Evolutionary conservation across 805 yeast genomes (phyloP).

Genomic region (Candida fluviatilis): DNA sequence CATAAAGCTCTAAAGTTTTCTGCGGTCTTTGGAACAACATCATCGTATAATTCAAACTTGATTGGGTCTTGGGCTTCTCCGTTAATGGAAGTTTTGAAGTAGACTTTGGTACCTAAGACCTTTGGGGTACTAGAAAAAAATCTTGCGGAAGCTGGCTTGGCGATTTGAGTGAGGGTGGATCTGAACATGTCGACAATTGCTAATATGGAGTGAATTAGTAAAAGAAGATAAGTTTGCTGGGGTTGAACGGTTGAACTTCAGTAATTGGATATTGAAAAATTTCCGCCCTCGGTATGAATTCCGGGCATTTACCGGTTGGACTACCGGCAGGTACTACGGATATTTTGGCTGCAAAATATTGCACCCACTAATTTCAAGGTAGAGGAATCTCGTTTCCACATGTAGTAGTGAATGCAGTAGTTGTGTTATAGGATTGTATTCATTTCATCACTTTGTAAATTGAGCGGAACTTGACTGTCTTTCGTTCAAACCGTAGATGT

Average conservation of each 20-base stretch:
- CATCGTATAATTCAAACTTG: constrained; percentile 63
- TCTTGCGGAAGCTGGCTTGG: constrained; percentile 33
- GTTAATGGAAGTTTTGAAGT: constrained; percentile 52
- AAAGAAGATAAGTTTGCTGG: too few relatives aligned
- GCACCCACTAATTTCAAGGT: too few relatives aligned
- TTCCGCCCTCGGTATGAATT: background rate
- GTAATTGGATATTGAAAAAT: background rate
- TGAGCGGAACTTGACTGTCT: too few relatives aligned
- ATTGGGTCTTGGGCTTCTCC: constrained; percentile 43
- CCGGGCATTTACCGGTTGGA: too few relatives aligned
- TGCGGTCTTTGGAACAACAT: constrained; percentile 91
- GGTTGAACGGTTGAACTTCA: too few relatives aligned
- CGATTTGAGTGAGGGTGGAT: constrained; percentile 13
- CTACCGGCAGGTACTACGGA: background rate
- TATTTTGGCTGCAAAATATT: background rate
- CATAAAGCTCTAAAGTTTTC: constrained; percentile 93
- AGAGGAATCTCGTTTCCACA: too few relatives aligned
- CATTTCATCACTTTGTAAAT: too few relatives aligned
- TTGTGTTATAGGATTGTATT: too few relatives aligned
- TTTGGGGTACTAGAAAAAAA: constrained; percentile 46
- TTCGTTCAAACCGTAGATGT: too few relatives aligned
- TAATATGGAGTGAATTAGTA: too few relatives aligned
- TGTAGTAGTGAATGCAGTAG: too few relatives aligned
- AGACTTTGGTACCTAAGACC: constrained; percentile 50
- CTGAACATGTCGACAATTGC: constrained; percentile 14